phyloP scores from a whole-genome alignment of 768 basidiomycete species.

The Galerina marginata region DNA sequence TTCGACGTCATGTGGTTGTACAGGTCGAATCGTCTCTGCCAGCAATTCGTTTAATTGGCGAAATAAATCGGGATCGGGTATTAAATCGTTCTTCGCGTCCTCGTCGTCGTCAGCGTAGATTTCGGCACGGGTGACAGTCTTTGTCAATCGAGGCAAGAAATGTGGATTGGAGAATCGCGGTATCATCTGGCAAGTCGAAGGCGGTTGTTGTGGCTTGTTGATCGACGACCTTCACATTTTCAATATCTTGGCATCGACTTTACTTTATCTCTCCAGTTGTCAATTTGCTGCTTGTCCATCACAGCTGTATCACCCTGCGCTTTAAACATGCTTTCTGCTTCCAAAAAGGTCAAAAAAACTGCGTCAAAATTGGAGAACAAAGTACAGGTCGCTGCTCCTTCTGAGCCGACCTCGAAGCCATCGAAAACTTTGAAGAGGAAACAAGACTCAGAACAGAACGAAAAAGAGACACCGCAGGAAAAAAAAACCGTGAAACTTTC shows the following conservation, averaged over 20 bases:
- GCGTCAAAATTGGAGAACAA: conserved; percentile 10
- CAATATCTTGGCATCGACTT: too few relatives aligned
- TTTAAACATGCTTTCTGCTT: conserved; percentile 10
- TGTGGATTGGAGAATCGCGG: conserved; percentile 56
- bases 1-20: neutral
- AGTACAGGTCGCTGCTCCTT: neutral
- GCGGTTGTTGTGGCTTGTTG: conserved; percentile 34
- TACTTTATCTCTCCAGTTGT: too few relatives aligned
- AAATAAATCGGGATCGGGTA: conserved; percentile 3
- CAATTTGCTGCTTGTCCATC: too few relatives aligned
- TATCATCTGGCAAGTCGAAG: conserved; percentile 20
- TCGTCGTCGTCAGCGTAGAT: conserved; percentile 19
- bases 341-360: conserved; percentile 22
- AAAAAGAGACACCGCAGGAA: conserved; percentile 17
- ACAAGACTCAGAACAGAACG: conserved; percentile 25
- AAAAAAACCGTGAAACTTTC: conserved; percentile 18
- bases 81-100: neutral
- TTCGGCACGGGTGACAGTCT: conserved; percentile 41
- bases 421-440: conserved; percentile 37
- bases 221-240: conserved; percentile 22
- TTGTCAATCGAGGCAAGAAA: conserved; percentile 35
- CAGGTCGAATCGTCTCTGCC: neutral
- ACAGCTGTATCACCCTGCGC: too few relatives aligned
- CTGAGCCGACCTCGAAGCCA: conserved; percentile 14
- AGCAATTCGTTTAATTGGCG: conserved; percentile 19